Percentiles rank a stretch among this genome's conserved stretches.
These are phyloP conservation scores for Stachybotrys chlorohalonatus DNA, from an alignment of 2,329 filamentous ascomycete species.

Conservation along the genomic window DNA sequence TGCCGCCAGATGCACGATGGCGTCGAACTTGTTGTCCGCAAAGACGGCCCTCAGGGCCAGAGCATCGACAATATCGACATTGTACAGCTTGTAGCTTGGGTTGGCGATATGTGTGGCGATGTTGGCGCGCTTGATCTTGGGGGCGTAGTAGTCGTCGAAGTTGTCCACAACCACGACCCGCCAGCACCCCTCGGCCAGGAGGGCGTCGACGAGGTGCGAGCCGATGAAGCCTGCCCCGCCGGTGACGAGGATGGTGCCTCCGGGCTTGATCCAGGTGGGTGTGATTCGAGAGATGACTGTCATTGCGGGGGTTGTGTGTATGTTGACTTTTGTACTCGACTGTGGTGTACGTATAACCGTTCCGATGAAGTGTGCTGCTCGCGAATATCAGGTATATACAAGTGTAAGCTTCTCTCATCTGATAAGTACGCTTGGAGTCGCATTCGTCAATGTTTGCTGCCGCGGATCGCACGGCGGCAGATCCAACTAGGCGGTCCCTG, in stretches of 20 bases:
- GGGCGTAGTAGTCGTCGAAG: conserved; percentile 12
- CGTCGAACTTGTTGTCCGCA: conserved; percentile 6
- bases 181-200: conserved; percentile 11
- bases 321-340: not conserved
- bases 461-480: too few species aligned
- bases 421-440: too few species aligned
- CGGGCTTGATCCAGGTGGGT: not conserved
- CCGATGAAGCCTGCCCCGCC: conserved; percentile 16
- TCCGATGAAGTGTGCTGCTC: too few species aligned
- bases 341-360: too few species aligned
- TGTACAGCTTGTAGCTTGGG: conserved; percentile 9
- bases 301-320: not conserved
- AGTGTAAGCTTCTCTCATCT: too few species aligned
- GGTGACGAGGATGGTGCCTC: conserved; percentile 9
- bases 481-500: too few species aligned
- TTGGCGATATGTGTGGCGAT: conserved; percentile 8
- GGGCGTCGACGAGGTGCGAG: conserved; percentile 12
- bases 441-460: too few species aligned
- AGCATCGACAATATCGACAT: conserved; percentile 7
- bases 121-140: conserved; percentile 12
- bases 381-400: too few species aligned
- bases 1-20: conserved; percentile 12
- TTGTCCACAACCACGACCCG: conserved; percentile 12
- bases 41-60: conserved; percentile 8
- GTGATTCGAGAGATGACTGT: not conserved